Evolutionary conservation across 768 basidiomycete species (phyloP).

Genomic region (Mycena kentingensis): DNA sequence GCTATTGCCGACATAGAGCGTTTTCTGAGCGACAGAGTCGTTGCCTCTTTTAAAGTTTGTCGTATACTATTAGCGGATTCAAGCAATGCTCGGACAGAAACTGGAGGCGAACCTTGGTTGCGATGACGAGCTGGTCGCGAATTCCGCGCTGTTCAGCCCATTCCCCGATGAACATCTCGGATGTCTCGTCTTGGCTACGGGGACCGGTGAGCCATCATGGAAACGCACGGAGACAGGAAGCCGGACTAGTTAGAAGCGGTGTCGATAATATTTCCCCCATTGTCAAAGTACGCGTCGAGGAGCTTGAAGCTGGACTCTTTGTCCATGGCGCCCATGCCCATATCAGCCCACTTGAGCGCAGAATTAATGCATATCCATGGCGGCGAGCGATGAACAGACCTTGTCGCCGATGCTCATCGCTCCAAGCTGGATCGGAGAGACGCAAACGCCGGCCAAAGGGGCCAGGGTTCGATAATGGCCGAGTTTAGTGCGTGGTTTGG

Average conservation of each 20-base stretch:
- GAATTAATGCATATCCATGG: too few species aligned
- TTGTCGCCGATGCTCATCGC: constrained; percentile 50
- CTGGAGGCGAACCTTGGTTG: constrained; percentile 38
- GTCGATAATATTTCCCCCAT: constrained; percentile 36
- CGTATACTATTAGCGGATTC: constrained; percentile 19
- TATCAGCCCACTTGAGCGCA: constrained; percentile 37
- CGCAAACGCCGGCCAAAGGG: constrained; percentile 42
- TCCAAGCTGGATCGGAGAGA: constrained; percentile 48
- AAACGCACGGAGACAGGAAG: not conserved
- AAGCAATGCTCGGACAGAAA: not conserved
- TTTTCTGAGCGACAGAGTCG: constrained; percentile 21
- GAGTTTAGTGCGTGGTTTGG: constrained; percentile 30
- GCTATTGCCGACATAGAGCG: constrained; percentile 44
- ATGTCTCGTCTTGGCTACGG: constrained; percentile 38
- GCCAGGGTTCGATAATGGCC: constrained; percentile 40
- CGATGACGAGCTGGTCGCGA: constrained; percentile 49
- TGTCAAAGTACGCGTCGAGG: constrained; percentile 17
- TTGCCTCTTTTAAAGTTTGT: constrained; percentile 26
- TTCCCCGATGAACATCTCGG: constrained; percentile 50
- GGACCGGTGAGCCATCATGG: not conserved
- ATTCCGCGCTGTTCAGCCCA: constrained; percentile 45
- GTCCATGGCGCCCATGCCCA: constrained; percentile 36
- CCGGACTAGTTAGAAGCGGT: constrained; percentile 46
- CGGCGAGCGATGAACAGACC: too few species aligned
- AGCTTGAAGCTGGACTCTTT: constrained; percentile 20